phyloP scores from a whole-genome alignment of 2,329 filamentous ascomycete species.

The Claviceps lovelessii region DNA sequence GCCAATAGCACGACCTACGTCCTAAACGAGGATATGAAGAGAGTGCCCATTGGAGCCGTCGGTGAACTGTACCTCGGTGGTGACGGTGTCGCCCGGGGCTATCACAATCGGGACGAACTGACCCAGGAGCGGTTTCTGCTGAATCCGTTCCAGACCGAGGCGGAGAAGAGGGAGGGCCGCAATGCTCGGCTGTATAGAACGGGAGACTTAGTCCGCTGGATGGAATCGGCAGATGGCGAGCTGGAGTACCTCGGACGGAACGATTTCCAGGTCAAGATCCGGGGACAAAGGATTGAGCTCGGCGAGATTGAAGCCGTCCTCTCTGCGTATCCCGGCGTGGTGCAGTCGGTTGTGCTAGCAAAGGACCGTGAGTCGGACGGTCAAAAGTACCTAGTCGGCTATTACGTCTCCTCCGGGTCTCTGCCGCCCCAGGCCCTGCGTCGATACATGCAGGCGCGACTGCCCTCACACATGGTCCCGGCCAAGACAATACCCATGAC shows the following conservation, averaged over 20 bases:
- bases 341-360: background rate
- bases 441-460: background rate
- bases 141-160: background rate
- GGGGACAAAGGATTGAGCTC: background rate
- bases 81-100: background rate
- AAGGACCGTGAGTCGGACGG: background rate
- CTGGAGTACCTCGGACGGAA: background rate
- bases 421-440: background rate
- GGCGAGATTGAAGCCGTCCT: background rate
- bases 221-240: background rate
- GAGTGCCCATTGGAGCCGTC: background rate
- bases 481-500: background rate
- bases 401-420: background rate
- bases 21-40: background rate
- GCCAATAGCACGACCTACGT: slow-evolving; percentile 1
- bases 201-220: background rate
- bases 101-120: background rate
- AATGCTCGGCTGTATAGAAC: background rate
- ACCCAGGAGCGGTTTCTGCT: background rate
- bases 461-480: slow-evolving; percentile 1
- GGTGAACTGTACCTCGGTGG: slow-evolving; percentile 1
- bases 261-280: slow-evolving; percentile 1
- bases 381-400: background rate
- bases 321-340: background rate
- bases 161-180: background rate